These are phyloP conservation scores for Colletotrichum australisinense DNA, from an alignment of 2,329 filamentous ascomycete species.

Conservation along the genomic window DNA sequence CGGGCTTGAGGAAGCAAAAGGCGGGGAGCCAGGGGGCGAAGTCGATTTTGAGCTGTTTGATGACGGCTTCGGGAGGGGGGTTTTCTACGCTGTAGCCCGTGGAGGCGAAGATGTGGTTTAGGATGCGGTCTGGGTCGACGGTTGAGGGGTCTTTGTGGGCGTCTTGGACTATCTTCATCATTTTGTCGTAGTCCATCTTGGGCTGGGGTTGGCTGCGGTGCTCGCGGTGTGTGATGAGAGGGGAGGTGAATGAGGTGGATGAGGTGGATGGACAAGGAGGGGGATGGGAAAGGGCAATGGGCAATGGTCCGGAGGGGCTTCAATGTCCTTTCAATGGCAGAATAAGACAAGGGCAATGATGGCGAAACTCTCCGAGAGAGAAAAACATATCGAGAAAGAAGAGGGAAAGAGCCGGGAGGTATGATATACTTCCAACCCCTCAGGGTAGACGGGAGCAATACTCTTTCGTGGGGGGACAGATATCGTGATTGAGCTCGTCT, in stretches of 20 bases:
- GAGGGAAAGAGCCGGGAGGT: not conserved
- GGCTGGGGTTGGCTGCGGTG: not conserved
- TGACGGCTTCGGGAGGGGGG: not conserved
- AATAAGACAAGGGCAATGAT: not conserved
- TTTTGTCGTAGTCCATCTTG: not conserved
- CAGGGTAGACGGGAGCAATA: not conserved
- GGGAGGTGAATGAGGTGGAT: not conserved
- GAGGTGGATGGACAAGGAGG: not conserved
- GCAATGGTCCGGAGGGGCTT: not conserved
- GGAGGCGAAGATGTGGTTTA: not conserved
- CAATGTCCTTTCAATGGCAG: not conserved
- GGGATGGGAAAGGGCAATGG: not conserved
- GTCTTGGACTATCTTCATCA: not conserved
- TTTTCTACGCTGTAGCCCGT: slow-evolving; percentile 1
- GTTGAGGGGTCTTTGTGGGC: not conserved
- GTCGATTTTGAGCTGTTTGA: not conserved
- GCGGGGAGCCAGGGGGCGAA: not conserved
- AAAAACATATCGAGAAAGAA: not conserved
- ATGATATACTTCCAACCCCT: not conserved
- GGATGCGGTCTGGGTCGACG: not conserved
- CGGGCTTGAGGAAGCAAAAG: slow-evolving; percentile 45
- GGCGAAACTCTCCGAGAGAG: not conserved
- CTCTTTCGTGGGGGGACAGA: not conserved
- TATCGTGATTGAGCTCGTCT: not conserved
- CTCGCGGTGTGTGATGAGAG: not conserved